These are phyloP conservation scores for Colletotrichum sansevieriae DNA, from an alignment of 2,329 filamentous ascomycete species.

Conservation along the genomic window DNA sequence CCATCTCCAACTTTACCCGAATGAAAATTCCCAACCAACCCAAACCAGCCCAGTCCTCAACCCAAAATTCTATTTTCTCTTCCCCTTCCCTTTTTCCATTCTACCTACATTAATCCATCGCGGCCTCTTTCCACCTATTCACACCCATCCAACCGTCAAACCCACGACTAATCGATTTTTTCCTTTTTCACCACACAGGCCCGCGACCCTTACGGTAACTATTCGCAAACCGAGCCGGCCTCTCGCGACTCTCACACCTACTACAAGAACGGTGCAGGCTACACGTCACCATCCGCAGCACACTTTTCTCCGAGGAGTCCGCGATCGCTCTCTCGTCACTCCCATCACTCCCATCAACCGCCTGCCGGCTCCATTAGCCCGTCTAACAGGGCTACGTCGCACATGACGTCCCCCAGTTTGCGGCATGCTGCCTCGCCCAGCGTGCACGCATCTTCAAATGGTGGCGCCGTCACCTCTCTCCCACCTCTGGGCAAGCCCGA, in stretches of 20 bases:
- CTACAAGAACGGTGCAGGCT: slow-evolving; percentile 62
- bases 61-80: slow-evolving; percentile 39
- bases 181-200: slow-evolving; percentile 52
- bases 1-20: slow-evolving; percentile 40
- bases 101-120: slow-evolving; percentile 15
- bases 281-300: slow-evolving; percentile 62
- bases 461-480: slow-evolving; percentile 50
- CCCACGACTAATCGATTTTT: slow-evolving; percentile 38
- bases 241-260: slow-evolving; percentile 53
- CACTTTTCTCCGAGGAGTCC: slow-evolving; percentile 64
- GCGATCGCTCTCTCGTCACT: slow-evolving; percentile 58
- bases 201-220: slow-evolving; percentile 63
- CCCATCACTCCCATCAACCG: slow-evolving; percentile 59
- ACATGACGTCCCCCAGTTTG: slow-evolving; percentile 62
- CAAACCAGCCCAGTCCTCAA: slow-evolving; percentile 40
- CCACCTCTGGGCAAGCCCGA: slow-evolving; percentile 55
- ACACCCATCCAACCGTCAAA: slow-evolving; percentile 37
- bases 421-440: slow-evolving; percentile 58
- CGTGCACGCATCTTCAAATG: slow-evolving; percentile 57
- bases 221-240: slow-evolving; percentile 55
- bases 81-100: slow-evolving; percentile 20
- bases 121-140: slow-evolving; percentile 32
- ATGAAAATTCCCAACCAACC: slow-evolving; percentile 38
- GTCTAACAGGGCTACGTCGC: slow-evolving; percentile 52
- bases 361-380: slow-evolving; percentile 59